A percentile compares a stretch with the other conserved stretches of the same genome.
phyloP scores from a whole-genome alignment of 352 stramenopile species.

The Phytophthora sojae region DNA sequence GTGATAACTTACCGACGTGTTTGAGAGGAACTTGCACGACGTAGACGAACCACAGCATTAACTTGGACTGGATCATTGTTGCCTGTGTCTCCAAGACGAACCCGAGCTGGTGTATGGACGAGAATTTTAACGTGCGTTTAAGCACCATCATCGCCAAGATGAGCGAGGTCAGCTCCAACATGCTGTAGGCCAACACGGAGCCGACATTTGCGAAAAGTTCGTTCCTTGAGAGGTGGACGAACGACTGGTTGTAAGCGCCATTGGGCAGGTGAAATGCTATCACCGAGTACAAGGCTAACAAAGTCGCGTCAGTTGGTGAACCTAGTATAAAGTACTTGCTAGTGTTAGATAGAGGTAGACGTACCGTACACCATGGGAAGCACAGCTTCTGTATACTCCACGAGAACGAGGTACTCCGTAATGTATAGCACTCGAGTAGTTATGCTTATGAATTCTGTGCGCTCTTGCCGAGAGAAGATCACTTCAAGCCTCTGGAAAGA shows the following conservation, averaged over 20 bases:
- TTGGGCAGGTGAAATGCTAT: slow-evolving; percentile 13
- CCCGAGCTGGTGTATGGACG: slow-evolving; percentile 27
- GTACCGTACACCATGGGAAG: slow-evolving; percentile 40
- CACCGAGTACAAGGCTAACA: slow-evolving; percentile 5
- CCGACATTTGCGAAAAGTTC: neutral
- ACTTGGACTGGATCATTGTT: slow-evolving; percentile 35
- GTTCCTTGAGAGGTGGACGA: neutral
- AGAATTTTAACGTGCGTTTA: slow-evolving; percentile 18
- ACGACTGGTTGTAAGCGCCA: slow-evolving; percentile 1
- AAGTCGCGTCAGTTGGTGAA: neutral
- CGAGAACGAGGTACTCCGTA: slow-evolving; percentile 43
- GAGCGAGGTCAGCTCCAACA: slow-evolving; percentile 19
- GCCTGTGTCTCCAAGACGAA: slow-evolving; percentile 37
- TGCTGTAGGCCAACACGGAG: slow-evolving; percentile 15
- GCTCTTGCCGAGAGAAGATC: slow-evolving; percentile 10
- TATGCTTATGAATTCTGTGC: slow-evolving; percentile 22
- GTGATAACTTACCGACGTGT: slow-evolving; percentile 16
- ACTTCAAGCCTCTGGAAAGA: neutral
- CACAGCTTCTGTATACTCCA: slow-evolving; percentile 44
- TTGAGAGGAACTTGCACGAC: slow-evolving; percentile 20
- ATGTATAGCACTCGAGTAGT: slow-evolving; percentile 35
- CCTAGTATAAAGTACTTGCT: neutral
- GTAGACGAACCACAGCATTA: slow-evolving; percentile 32
- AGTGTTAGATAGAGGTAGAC: neutral
- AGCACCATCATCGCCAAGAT: slow-evolving; percentile 19